A percentile compares a stretch with the other conserved stretches of the same genome.
Conservation (phyloP, 2,329 filamentous ascomycete species). For the Colletotrichum somersetense region DNA sequence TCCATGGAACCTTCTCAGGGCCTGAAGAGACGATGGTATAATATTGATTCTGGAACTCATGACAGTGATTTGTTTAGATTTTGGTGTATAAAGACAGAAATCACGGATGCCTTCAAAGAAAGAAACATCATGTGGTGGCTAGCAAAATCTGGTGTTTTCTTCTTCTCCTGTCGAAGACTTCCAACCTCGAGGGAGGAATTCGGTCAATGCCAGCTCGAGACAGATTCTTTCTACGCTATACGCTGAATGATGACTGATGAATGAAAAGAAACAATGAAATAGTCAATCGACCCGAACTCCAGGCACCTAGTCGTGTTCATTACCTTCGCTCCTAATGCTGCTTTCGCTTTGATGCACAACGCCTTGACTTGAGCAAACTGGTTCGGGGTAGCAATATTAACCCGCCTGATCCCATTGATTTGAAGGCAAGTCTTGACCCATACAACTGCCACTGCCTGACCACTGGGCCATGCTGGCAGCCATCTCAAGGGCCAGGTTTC, state of each 20-base stretch:
- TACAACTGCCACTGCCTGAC: neutral
- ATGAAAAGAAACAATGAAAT: slow-evolving; percentile 1
- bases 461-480: neutral
- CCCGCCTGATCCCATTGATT: neutral
- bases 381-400: neutral
- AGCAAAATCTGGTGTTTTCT: slow-evolving; percentile 12
- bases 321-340: slow-evolving; percentile 32
- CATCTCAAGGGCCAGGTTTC: neutral
- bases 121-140: neutral
- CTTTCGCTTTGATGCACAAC: slow-evolving; percentile 38
- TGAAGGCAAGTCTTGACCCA: slow-evolving; percentile 44
- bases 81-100: neutral
- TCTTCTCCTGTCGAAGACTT: neutral
- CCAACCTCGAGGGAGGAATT: neutral
- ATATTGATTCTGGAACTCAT: neutral
- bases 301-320: slow-evolving; percentile 34
- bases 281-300: slow-evolving; percentile 21
- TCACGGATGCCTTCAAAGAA: neutral
- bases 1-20: neutral
- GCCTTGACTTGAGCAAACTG: slow-evolving; percentile 26
- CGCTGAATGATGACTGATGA: neutral
- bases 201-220: neutral
- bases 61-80: neutral
- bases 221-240: slow-evolving; percentile 4
- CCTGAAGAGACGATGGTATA: neutral